Evolutionary conservation across 2,329 filamentous ascomycete species (phyloP).

Genomic region (Fusarium marasasianum): DNA sequence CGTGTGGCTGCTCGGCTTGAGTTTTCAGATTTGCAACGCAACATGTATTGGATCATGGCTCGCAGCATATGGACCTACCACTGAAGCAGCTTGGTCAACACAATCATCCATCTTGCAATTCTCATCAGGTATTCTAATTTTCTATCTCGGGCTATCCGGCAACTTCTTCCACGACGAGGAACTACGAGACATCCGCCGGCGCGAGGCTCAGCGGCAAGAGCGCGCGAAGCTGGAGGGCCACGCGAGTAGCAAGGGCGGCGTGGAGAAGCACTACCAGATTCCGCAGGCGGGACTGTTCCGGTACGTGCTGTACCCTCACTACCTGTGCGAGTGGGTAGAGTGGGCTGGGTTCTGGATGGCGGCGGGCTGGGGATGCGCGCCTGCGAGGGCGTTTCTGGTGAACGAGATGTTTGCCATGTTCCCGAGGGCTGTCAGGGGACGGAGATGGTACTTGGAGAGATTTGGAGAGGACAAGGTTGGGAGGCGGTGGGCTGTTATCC

Average conservation of each 20-base stretch:
- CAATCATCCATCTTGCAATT: constrained; percentile 58
- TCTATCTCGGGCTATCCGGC: constrained; percentile 76
- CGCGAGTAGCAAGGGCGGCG: constrained; percentile 17
- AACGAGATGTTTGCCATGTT: constrained; percentile 94
- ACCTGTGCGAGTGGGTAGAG: constrained; percentile 96
- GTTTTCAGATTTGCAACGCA: constrained; percentile 85
- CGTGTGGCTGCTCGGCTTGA: constrained; percentile 70
- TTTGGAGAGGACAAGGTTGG: constrained; percentile 88
- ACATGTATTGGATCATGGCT: constrained; percentile 83
- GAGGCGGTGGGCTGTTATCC: constrained; percentile 76
- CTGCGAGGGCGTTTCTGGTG: constrained; percentile 82
- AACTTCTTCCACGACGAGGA: constrained; percentile 94
- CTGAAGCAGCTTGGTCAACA: constrained; percentile 59
- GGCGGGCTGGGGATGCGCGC: constrained; percentile 72
- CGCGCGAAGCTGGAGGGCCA: constrained; percentile 42
- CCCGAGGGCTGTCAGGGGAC: constrained; percentile 82
- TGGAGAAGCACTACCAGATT: constrained; percentile 85
- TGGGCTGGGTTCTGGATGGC: constrained; percentile 91
- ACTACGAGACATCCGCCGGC: constrained; percentile 83
- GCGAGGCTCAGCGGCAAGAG: constrained; percentile 68
- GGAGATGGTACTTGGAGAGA: constrained; percentile 84
- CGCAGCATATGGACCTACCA: constrained; percentile 79
- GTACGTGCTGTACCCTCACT: constrained; percentile 89
- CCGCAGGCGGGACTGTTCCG: constrained; percentile 85
- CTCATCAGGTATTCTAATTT: constrained; percentile 74